A percentile compares a stretch with the other conserved stretches of the same genome.
These are phyloP conservation scores for Didymosphaeria variabile DNA, from an alignment of 2,329 filamentous ascomycete species.

Conservation along the genomic window DNA sequence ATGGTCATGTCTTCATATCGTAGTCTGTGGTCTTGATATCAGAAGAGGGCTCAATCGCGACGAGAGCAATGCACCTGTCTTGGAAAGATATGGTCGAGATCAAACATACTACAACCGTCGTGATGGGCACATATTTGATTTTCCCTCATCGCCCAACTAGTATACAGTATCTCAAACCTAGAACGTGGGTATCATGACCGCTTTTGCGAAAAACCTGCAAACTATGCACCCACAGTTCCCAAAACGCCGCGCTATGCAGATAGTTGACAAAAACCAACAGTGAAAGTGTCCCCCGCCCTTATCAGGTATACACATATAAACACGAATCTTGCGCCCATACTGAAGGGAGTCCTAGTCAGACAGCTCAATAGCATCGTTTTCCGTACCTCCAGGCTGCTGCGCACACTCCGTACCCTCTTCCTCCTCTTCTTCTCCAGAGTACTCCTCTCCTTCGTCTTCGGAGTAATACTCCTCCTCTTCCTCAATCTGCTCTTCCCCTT, in stretches of 20 bases:
- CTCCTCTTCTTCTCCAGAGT: conserved; percentile 24
- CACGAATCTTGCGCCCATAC: too few species aligned
- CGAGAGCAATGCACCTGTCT: too few species aligned
- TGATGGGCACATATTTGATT: too few species aligned
- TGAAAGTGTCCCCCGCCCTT: too few species aligned
- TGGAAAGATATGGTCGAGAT: too few species aligned
- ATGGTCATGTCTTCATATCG: too few species aligned
- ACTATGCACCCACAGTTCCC: not conserved
- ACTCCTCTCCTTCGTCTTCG: conserved; percentile 15
- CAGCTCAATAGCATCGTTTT: conserved; percentile 48
- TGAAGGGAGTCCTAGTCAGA: conserved; percentile 31
- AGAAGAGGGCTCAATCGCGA: too few species aligned
- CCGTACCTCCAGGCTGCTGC: conserved; percentile 34
- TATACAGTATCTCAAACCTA: not conserved
- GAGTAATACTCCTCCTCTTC: conserved; percentile 14
- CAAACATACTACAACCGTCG: too few species aligned
- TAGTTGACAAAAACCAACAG: not conserved
- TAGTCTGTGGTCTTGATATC: too few species aligned
- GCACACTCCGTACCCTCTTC: conserved; percentile 25
- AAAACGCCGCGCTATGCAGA: conserved; percentile 22
- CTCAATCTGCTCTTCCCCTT: conserved; percentile 31
- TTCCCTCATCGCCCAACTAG: too few species aligned
- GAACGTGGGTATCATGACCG: conserved; percentile 12
- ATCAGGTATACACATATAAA: not conserved
- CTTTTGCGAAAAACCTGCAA: not conserved